Conservation (phyloP, 2,329 filamentous ascomycete species). For the Aspergillus fumigatus region DNA sequence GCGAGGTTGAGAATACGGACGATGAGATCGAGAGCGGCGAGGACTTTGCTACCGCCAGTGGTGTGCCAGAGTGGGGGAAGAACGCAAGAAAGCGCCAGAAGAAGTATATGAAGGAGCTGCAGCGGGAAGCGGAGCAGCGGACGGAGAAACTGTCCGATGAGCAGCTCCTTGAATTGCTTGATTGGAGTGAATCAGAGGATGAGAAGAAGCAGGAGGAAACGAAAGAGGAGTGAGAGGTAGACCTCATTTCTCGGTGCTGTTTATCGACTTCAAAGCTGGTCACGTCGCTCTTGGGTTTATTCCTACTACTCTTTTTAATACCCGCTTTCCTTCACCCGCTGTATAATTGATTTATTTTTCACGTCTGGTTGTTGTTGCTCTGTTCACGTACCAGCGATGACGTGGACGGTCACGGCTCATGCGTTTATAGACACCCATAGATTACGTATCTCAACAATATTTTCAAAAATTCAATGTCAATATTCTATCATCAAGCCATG, state of each 20-base stretch:
- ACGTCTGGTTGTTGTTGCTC: not conserved
- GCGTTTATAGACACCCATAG: not conserved
- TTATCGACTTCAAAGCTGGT: not conserved
- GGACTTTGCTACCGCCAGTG: conserved; percentile 40
- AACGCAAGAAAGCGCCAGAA: conserved; percentile 66
- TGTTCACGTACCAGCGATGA: not conserved
- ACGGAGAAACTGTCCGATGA: conserved; percentile 67
- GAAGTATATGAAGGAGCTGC: conserved; percentile 59
- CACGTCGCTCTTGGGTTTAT: not conserved
- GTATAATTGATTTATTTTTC: not conserved
- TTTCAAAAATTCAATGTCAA: not conserved
- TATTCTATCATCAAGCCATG: not conserved
- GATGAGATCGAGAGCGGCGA: conserved; percentile 46
- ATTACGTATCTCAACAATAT: not conserved
- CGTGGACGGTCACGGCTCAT: too few relatives aligned
- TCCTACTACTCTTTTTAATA: not conserved
- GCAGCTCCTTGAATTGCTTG: conserved; percentile 68
- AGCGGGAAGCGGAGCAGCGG: conserved; percentile 59
- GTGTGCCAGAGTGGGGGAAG: conserved; percentile 60
- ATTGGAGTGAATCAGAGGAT: conserved; percentile 43
- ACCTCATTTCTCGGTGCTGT: not conserved
- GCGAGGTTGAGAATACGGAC: conserved; percentile 34
- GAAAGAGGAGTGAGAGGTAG: not conserved
- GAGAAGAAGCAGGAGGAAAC: conserved; percentile 19
- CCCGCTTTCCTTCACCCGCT: not conserved